Base-by-base conservation (phyloP, 176 grass and related monocot genomes). In the Hyparrhenia diplandra region DNA sequence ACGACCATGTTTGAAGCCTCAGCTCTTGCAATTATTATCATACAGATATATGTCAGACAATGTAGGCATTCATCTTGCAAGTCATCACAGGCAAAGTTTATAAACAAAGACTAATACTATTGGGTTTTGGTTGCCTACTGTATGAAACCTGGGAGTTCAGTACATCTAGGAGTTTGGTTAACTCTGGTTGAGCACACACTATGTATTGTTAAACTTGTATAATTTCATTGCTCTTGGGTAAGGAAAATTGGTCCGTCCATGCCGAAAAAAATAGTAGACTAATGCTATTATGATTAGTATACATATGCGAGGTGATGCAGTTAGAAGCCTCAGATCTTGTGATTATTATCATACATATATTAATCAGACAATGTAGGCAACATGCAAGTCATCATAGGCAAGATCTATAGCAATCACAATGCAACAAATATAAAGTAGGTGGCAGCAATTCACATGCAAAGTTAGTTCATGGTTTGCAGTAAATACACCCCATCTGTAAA, bases 51-150 rank as follows among this genome's bases (percentile, higher is more conserved):
- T 77, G 20, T 78, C 57, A 69, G 31, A 51, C 43, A 80, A 62
- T 84, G 46, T 57, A 73, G 10, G 57, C 28, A 77, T 71, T 75
- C 58, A 70, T 24, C 24, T 45, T 58, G 77, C 36, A 68, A 76
- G 14, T 64, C 55, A 77, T 42, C 60, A 74, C 17, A 72, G 8
- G 20, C 24, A 62, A 55, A 47, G 2, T 77, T 71, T n/a, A 70
- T 36, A 69, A 45, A 31, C 8, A 57, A 6, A 68, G 39, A 64
- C 6, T 24, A 51, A 63, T 61, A 51, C 9, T 58, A 58, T 58
- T 58, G 55, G 9, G 4, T 24, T 58, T 51, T 23, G 21, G 21
- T 23, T 57, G 52, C 52, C 52, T 58, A 24, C 4, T 23, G 23
- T 59, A 2, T 59, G 55, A 59, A 59, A 9, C 55, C n/a, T 59